phyloP scores from a whole-genome alignment of 2,329 filamentous ascomycete species.

The Bipolaris zeicola region DNA sequence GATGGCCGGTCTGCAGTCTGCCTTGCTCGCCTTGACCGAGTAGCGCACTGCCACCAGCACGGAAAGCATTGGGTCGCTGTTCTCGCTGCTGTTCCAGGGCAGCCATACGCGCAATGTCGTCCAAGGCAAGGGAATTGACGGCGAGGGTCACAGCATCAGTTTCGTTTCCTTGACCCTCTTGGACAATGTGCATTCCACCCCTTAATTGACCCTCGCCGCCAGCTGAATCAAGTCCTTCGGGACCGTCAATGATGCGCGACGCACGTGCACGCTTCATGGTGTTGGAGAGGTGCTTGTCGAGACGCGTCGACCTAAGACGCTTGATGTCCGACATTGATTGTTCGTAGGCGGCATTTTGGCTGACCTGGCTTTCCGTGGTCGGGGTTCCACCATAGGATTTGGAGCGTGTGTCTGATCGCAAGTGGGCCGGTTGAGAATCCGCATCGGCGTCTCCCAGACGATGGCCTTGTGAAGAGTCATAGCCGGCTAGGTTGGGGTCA shows the following conservation, averaged over 20 bases:
- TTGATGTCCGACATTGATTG: slow-evolving; percentile 96
- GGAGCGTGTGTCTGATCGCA: slow-evolving; percentile 71
- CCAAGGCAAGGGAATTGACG: slow-evolving; percentile 87
- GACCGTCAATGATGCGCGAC: slow-evolving; percentile 90
- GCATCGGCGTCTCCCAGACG: slow-evolving; percentile 57
- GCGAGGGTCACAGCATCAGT: slow-evolving; percentile 84
- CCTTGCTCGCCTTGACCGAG: slow-evolving; percentile 67
- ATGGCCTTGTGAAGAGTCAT: slow-evolving; percentile 70
- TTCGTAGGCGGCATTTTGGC: slow-evolving; percentile 76
- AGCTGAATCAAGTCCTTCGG: slow-evolving; percentile 70
- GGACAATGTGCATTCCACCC: slow-evolving; percentile 75
- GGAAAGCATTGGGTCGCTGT: slow-evolving; percentile 80
- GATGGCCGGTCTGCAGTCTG: slow-evolving; percentile 71
- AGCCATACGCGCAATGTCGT: slow-evolving; percentile 95
- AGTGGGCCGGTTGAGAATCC: slow-evolving; percentile 57
- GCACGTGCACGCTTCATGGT: slow-evolving; percentile 89
- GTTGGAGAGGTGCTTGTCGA: slow-evolving; percentile 92
- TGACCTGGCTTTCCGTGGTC: slow-evolving; percentile 57
- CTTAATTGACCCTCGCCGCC: slow-evolving; percentile 67
- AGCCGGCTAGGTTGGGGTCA: slow-evolving; percentile 70
- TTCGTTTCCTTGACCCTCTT: slow-evolving; percentile 74
- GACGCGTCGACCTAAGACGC: slow-evolving; percentile 85
- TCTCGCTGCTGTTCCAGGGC: slow-evolving; percentile 94
- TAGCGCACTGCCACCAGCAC: slow-evolving; percentile 72
- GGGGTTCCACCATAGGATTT: slow-evolving; percentile 71